Evolutionary conservation across 768 basidiomycete species (phyloP).

Genomic region (Leucocoprinus leucothites): DNA sequence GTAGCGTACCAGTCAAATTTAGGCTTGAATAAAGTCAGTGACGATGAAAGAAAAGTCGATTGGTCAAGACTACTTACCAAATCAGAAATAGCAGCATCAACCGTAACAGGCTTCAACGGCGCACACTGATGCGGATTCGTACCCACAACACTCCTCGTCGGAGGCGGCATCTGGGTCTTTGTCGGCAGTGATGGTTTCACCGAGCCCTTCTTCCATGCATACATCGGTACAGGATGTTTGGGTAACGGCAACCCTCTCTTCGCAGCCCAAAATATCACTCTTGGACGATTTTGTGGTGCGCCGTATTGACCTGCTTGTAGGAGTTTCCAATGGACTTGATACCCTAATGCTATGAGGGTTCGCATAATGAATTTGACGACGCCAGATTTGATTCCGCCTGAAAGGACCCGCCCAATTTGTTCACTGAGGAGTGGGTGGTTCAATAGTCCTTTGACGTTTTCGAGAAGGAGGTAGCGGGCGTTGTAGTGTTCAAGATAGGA

Average conservation of each 20-base stretch:
- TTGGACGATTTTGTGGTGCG: conserved; percentile 60
- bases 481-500: conserved; percentile 64
- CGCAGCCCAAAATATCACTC: conserved; percentile 70
- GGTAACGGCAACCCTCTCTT: conserved; percentile 56
- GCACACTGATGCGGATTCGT: conserved; percentile 48
- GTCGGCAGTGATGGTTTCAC: conserved; percentile 40
- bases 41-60: conserved; percentile 7
- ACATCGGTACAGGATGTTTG: conserved; percentile 61
- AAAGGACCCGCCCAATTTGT: conserved; percentile 28
- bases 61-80: conserved; percentile 43
- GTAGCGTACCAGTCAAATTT: conserved; percentile 77
- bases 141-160: conserved; percentile 39
- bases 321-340: conserved; percentile 64
- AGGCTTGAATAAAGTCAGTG: conserved; percentile 36
- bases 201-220: conserved; percentile 38
- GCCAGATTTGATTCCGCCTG: conserved; percentile 45
- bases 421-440: conserved; percentile 35
- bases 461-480: conserved; percentile 63
- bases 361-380: conserved; percentile 67
- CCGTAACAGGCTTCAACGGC: conserved; percentile 55
- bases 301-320: conserved; percentile 74
- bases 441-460: conserved; percentile 69
- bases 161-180: conserved; percentile 35
- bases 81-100: conserved; percentile 67
- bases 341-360: conserved; percentile 64